Conservation (phyloP, 1,139 yeast genomes). For the Taiozyma sp. region DNA sequence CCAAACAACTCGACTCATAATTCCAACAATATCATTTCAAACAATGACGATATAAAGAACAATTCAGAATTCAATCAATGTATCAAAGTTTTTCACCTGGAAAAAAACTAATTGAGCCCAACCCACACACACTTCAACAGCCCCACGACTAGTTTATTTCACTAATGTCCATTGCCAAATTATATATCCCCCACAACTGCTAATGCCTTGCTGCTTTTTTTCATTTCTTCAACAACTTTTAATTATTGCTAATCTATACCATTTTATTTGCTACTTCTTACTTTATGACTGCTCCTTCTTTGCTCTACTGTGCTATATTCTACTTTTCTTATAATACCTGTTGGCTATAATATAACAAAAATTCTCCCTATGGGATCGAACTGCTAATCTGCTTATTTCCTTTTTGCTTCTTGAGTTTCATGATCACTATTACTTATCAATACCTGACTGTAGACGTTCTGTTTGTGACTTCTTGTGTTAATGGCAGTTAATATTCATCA, state of each 20-base stretch:
- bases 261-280: not conserved
- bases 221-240: not conserved
- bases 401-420: not conserved
- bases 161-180: not conserved
- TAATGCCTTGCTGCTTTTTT: not conserved
- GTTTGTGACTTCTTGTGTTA: no score
- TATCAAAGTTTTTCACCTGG: constrained; percentile 19
- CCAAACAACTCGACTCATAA: not conserved
- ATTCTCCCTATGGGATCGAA: not conserved
- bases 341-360: not conserved
- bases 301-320: not conserved
- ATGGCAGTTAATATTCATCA: no score
- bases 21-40: not conserved
- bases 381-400: not conserved
- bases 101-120: constrained; percentile 6
- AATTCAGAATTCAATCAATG: constrained; percentile 13
- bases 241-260: not conserved
- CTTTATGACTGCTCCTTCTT: not conserved
- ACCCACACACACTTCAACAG: not conserved
- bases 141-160: not conserved
- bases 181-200: not conserved
- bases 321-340: not conserved
- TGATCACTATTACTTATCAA: not conserved
- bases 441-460: not conserved
- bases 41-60: not conserved